Evolutionary conservation across 169 alveolate species (phyloP).

Genomic region (Fabrea salina): DNA sequence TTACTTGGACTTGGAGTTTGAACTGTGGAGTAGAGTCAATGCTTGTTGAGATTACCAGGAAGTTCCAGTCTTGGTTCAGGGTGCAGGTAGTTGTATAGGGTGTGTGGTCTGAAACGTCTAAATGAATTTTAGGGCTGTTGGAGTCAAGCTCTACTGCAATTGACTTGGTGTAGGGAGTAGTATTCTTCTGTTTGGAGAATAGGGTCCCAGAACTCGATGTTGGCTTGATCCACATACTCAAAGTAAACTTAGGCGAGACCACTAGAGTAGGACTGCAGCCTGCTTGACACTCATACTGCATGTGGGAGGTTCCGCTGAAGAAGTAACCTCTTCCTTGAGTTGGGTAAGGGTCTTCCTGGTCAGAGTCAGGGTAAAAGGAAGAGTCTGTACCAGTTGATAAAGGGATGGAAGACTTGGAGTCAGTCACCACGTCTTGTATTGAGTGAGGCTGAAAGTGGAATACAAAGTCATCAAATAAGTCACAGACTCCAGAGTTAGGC

Average conservation of each 20-base stretch:
- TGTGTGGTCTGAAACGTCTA: no score
- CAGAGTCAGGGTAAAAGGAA: constrained; percentile 9
- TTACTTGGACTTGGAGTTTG: no score
- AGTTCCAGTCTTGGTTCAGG: no score
- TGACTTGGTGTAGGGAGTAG: constrained; percentile 17
- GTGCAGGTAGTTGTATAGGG: no score
- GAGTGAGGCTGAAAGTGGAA: neutral
- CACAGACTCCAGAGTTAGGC: neutral
- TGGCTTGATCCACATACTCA: no score
- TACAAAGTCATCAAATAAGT: neutral
- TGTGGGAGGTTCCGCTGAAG: neutral
- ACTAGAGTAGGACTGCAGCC: no score
- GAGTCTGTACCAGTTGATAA: neutral
- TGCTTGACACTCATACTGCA: no score
- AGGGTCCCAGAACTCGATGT: neutral
- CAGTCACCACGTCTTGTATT: neutral
- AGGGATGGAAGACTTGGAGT: neutral
- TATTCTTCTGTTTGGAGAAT: neutral
- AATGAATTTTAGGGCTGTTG: no score
- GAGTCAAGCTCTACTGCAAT: no score
- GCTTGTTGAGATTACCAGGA: no score
- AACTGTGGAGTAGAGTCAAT: no score
- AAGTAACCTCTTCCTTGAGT: constrained; percentile 12
- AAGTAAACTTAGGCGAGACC: no score
- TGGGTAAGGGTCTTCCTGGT: constrained; percentile 12